phyloP scores from a whole-genome alignment of 2,329 filamentous ascomycete species.

The Trematosphaeria pertusa region DNA sequence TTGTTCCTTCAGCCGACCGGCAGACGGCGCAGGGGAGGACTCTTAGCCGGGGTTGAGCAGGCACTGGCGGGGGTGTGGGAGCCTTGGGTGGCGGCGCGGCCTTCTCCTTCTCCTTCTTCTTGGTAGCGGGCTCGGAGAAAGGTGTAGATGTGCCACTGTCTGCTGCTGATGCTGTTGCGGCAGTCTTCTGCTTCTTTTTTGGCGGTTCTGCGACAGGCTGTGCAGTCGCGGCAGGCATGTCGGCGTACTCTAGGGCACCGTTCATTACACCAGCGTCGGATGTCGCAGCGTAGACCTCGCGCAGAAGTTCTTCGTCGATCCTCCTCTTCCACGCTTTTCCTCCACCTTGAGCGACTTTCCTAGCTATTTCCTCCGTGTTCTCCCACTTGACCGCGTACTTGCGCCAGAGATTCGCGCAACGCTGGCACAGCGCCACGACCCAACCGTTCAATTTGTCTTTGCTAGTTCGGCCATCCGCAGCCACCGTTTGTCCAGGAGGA shows the following conservation, averaged over 20 bases:
- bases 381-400: constrained; percentile 97
- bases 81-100: constrained; percentile 55
- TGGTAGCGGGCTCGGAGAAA: constrained; percentile 48
- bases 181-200: constrained; percentile 67
- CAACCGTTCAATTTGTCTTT: constrained; percentile 81
- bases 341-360: constrained; percentile 81
- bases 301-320: constrained; percentile 90
- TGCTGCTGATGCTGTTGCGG: constrained; percentile 47
- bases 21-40: constrained; percentile 87
- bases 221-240: constrained; percentile 29
- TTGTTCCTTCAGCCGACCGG: constrained; percentile 66
- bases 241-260: constrained; percentile 35
- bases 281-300: constrained; percentile 61
- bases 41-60: constrained; percentile 80
- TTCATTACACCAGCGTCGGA: constrained; percentile 36
- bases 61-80: constrained; percentile 66
- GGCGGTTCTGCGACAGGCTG: constrained; percentile 55
- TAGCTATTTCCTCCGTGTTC: constrained; percentile 86
- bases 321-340: constrained; percentile 86
- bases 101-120: constrained; percentile 46
- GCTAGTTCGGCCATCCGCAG: constrained; percentile 73
- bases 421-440: constrained; percentile 83
- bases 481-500: constrained; percentile 72
- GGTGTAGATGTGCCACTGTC: constrained; percentile 57
- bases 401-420: constrained; percentile 92